These are phyloP conservation scores for Calonectria hongkongensis DNA, from an alignment of 2,329 filamentous ascomycete species.

Conservation along the genomic window DNA sequence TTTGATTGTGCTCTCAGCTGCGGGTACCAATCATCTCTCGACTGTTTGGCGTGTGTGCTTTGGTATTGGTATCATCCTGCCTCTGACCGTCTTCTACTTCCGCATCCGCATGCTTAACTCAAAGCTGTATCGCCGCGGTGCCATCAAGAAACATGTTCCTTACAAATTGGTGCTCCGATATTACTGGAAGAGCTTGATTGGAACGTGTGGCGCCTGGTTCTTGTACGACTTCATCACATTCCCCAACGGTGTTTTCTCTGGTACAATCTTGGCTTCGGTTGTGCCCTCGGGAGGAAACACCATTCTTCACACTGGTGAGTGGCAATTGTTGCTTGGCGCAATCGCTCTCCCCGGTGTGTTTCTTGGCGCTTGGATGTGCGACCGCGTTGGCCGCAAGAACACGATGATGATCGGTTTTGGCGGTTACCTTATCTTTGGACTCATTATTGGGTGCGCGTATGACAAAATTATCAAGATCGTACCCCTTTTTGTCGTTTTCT, in stretches of 20 bases:
- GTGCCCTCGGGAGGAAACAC: conserved; percentile 58
- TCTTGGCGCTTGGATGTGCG: conserved; percentile 68
- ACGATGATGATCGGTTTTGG: conserved; percentile 71
- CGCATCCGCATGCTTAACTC: conserved; percentile 72
- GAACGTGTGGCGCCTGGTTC: conserved; percentile 74
- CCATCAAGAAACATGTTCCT: conserved; percentile 71
- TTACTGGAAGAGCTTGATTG: conserved; percentile 73
- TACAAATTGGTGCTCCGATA: conserved; percentile 69
- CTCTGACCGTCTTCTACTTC: conserved; percentile 74
- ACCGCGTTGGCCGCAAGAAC: conserved; percentile 68
- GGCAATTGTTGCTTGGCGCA: conserved; percentile 67
- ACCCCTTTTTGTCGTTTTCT: conserved; percentile 71
- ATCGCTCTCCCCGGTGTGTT: conserved; percentile 70
- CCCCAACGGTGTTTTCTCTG: conserved; percentile 68
- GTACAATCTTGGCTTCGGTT: conserved; percentile 64
- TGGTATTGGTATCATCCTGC: conserved; percentile 68
- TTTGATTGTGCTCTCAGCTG: conserved; percentile 65
- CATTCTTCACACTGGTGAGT: conserved; percentile 66
- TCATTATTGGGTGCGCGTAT: conserved; percentile 71
- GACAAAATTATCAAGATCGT: conserved; percentile 66
- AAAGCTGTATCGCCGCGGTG: conserved; percentile 70
- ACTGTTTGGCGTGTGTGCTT: conserved; percentile 70
- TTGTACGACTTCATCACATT: conserved; percentile 70
- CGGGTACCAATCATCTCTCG: conserved; percentile 58
- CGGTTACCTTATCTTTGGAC: conserved; percentile 70